phyloP scores from a whole-genome alignment of 768 basidiomycete species.

The Tulasnella sp. region DNA sequence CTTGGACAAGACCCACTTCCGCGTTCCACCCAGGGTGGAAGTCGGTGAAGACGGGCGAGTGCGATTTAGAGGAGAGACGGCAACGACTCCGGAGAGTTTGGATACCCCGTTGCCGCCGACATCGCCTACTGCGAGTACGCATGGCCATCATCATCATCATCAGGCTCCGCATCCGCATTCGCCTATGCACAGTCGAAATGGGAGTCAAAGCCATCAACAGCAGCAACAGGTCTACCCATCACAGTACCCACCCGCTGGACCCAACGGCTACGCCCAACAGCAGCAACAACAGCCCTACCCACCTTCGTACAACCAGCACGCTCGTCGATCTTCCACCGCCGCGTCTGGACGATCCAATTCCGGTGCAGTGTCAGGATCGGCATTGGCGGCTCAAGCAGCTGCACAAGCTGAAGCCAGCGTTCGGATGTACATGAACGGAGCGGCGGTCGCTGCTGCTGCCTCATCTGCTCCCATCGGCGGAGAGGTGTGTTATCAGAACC shows the following conservation, averaged over 20 bases:
- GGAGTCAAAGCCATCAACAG: too few species aligned
- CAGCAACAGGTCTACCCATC: background rate
- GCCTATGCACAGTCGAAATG: background rate
- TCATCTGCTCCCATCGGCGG: background rate
- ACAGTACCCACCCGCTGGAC: too few species aligned
- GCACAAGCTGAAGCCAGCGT: conserved; percentile 12
- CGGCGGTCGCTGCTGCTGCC: conserved; percentile 1
- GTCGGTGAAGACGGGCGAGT: conserved; percentile 72
- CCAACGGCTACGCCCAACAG: background rate
- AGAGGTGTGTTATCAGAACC: background rate
- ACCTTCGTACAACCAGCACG: background rate
- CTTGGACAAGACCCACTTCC: conserved; percentile 82
- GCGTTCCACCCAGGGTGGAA: conserved; percentile 82
- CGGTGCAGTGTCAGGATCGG: too few species aligned
- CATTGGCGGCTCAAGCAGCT: background rate
- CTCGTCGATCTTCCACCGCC: too few species aligned
- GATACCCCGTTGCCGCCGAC: background rate
- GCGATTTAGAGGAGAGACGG: conserved; percentile 40
- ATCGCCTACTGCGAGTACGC: background rate
- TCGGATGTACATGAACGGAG: conserved; percentile 11
- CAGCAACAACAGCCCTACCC: background rate
- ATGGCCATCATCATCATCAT: background rate
- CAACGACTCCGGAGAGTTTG: background rate
- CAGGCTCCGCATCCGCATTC: background rate
- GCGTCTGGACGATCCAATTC: too few species aligned